Base-by-base conservation (phyloP, 2,329 filamentous ascomycete species). In the Xylariales sp. region DNA sequence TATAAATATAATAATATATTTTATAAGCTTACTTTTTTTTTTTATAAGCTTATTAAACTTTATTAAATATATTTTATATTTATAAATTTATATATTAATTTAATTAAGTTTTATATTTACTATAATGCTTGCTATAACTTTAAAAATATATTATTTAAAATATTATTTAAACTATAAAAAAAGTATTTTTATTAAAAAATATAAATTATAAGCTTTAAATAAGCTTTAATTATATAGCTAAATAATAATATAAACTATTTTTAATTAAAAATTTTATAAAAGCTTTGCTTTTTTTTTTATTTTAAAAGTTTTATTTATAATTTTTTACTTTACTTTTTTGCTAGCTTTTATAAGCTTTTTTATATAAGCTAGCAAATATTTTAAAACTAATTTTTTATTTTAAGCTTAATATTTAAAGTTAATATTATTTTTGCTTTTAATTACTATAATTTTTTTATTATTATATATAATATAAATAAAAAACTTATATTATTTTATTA, bases 191-290 rank as follows among this genome's bases (percentile, higher is more conserved):
- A 23, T 23, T 23, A 52, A 52, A 1, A 52, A 34, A 18, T 48
- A 52, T 7, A 52, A 34, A 52, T 52, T 52, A 52, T 52, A 52
- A 34, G 12, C n/a, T 54, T 23, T 23, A 23, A 23, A 23, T 39
- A 54, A 39, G 34, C 8, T 54, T 54, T 12, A 39, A 54, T 54
- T 54, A 54, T 54, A 54, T 39, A 54, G 7, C 28, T 54, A 23
- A 23, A 12, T 12, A 23, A 3, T 16, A 14, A 12, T 23, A 10
- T 39, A 54, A 39, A 54, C 23, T 5, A 6, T 16, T 54, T 54
- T 39, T 41, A 39, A 1, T 5, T 54, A 41, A 39, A 54, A 18
- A 3, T 54, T 39, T 23, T 41, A 23, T 3, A 41, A 18, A 39
- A 54, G 16, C 5, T 39, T 39, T 39, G 14, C n/a, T 18, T 18